Percentiles rank a stretch among this genome's conserved stretches.
These are phyloP conservation scores for Fusarium coffeatum DNA, from an alignment of 2,329 filamentous ascomycete species.

Conservation along the genomic window DNA sequence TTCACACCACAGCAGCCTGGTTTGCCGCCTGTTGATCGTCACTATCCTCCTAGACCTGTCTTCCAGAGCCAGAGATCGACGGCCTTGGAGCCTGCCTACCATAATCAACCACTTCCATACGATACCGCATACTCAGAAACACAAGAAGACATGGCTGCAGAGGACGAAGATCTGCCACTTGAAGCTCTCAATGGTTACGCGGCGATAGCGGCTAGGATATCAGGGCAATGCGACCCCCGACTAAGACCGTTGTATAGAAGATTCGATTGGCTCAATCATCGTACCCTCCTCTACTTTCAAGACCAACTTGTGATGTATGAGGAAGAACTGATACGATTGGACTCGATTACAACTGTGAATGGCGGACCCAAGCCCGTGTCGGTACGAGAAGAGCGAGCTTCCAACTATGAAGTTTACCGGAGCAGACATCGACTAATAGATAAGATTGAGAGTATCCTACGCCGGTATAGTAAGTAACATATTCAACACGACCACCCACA, in stretches of 20 bases:
- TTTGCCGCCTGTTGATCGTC: slow-evolving; percentile 5
- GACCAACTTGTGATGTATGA: slow-evolving; percentile 87
- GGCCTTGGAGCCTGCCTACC: neutral
- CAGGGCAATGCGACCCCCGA: slow-evolving; percentile 41
- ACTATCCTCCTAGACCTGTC: slow-evolving; percentile 17
- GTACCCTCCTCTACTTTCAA: slow-evolving; percentile 83
- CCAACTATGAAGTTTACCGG: neutral
- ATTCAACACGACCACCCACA: no score
- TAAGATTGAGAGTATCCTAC: slow-evolving; percentile 6
- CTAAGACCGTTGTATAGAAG: slow-evolving; percentile 79
- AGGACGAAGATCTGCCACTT: slow-evolving; percentile 54
- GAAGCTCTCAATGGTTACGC: slow-evolving; percentile 69
- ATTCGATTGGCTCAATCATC: slow-evolving; percentile 85
- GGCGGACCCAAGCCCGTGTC: slow-evolving; percentile 40
- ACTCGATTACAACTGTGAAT: slow-evolving; percentile 65
- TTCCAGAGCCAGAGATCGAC: slow-evolving; percentile 12
- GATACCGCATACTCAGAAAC: slow-evolving; percentile 9
- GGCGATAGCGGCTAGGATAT: slow-evolving; percentile 67
- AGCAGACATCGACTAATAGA: slow-evolving; percentile 10
- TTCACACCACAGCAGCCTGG: slow-evolving; percentile 18
- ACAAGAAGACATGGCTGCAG: slow-evolving; percentile 25
- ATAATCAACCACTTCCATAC: slow-evolving; percentile 2
- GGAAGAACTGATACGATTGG: slow-evolving; percentile 77
- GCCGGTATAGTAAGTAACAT: slow-evolving; percentile 23
- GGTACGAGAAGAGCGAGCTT: slow-evolving; percentile 20